Evolutionary conservation across 2,329 filamentous ascomycete species (phyloP), one percentile per base, ranked within the genome.

Genomic region (Fusarium concolor): DNA sequence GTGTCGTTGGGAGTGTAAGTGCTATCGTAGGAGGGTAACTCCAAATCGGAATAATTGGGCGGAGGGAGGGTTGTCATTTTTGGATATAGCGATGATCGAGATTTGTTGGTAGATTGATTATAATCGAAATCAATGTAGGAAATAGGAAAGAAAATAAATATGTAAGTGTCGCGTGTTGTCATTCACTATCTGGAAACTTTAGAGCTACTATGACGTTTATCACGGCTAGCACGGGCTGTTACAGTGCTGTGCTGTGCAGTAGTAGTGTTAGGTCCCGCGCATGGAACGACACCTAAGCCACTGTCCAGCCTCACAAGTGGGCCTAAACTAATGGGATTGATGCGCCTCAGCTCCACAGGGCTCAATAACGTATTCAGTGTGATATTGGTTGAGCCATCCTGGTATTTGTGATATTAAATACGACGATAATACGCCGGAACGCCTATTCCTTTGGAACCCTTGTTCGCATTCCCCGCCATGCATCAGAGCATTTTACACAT

Each of bases 1-100:
- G 44, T 51, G 15, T 44, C 50, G 14, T 51, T 31, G 17, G 56
- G 46, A 54, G 58, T 52, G 29, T 37, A 55, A 37, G 56, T 38
- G 59, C 65, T 67, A 33, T 68, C 58, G 60, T 76, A 76, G 17
- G 75, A 70, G 4, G 75, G 75, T 5, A 68, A 59, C 2, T 69
- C 60, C 14, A 44, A 14, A n/a, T 64, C 57, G 17, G 39, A 29
- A 33, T 64, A 55, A 9, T 53, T 53, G 12, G 59, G 54, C 10
- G 65, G 65, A 22, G 62, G 66, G 33, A 60, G 51, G 17, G 70
- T 61, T 18, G 45, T 33, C 71, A 73, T 73, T 26, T 35, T 5
- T 26, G 6, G 5, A 10, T n/a, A 29, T 18, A 2, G 3, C n/a
- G 14, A 45, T 37, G 10, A 26, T 39, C 1, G 10, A n/a, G 10